A percentile compares a stretch with the other conserved stretches of the same genome.
These are phyloP conservation scores for Erysimum cheiranthoides DNA, from an alignment of 345 rosid genomes.

Conservation along the genomic window DNA sequence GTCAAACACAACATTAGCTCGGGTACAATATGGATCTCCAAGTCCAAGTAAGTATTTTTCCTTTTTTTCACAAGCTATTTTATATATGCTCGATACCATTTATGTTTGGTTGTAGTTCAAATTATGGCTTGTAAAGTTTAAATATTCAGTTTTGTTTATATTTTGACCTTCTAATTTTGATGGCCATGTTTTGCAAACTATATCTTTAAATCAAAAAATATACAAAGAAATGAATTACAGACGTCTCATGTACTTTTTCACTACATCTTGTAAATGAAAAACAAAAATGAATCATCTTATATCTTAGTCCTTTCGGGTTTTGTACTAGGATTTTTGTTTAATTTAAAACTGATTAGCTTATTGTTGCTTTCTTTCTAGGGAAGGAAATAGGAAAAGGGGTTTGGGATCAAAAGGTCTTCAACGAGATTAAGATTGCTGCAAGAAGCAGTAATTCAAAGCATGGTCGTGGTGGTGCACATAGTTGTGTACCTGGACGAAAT, in stretches of 20 bases:
- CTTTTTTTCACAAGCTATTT: neutral
- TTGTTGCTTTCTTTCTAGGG: neutral
- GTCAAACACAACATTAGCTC: neutral
- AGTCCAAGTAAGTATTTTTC: neutral
- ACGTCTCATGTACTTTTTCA: neutral
- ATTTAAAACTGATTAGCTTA: neutral
- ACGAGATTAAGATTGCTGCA: neutral
- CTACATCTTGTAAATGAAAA: neutral
- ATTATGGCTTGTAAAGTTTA: neutral
- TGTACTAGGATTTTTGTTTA: neutral
- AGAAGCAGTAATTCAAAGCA: neutral
- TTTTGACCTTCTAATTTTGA: neutral
- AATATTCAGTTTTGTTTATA: neutral
- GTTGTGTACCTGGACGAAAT: neutral
- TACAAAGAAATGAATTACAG: neutral
- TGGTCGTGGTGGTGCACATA: neutral
- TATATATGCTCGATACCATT: neutral
- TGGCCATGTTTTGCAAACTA: neutral
- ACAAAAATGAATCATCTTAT: neutral
- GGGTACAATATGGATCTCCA: neutral
- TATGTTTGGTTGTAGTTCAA: neutral
- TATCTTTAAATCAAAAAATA: neutral
- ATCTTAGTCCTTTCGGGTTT: neutral
- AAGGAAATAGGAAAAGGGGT: neutral
- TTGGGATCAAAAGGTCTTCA: conserved; percentile 3